Evolutionary conservation across 2,329 filamentous ascomycete species (phyloP).

Genomic region (Ilyonectria destructans): DNA sequence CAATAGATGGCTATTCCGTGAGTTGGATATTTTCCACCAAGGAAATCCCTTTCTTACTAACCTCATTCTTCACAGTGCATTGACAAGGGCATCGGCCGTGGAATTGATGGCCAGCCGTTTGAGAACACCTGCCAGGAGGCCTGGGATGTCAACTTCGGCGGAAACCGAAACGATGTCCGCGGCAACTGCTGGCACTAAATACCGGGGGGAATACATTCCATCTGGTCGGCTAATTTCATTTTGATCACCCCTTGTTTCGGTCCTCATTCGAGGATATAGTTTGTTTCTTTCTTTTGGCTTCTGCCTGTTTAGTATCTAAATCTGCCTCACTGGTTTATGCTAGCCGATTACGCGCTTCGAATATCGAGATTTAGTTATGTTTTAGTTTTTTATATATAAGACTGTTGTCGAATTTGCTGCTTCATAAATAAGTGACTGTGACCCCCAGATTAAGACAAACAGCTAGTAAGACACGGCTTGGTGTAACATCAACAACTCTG

Average conservation of each 20-base stretch:
- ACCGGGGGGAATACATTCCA: background rate
- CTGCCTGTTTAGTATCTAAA: background rate
- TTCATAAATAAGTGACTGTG: too few species aligned
- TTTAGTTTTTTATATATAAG: slow-evolving; percentile 1
- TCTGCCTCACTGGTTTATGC: background rate
- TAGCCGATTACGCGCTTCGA: background rate
- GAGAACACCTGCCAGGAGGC: slow-evolving; percentile 34
- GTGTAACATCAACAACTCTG: too few species aligned
- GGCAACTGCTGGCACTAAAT: slow-evolving; percentile 39
- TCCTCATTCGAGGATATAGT: background rate
- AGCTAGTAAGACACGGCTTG: too few species aligned
- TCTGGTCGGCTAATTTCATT: too few species aligned
- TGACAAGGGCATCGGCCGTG: slow-evolving; percentile 30
- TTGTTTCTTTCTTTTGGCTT: background rate
- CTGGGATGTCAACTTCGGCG: slow-evolving; percentile 33
- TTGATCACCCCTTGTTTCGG: background rate
- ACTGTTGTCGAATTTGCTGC: slow-evolving; percentile 7
- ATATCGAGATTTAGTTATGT: background rate
- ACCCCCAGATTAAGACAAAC: too few species aligned
- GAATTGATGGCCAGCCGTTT: slow-evolving; percentile 34
- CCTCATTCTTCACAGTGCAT: slow-evolving; percentile 20
- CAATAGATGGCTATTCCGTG: slow-evolving; percentile 35
- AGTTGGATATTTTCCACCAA: background rate
- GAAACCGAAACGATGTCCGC: slow-evolving; percentile 22
- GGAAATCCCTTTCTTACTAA: background rate